Evolutionary conservation across 176 grass and related monocot species (phyloP).

Genomic region (Oryza nivara): DNA sequence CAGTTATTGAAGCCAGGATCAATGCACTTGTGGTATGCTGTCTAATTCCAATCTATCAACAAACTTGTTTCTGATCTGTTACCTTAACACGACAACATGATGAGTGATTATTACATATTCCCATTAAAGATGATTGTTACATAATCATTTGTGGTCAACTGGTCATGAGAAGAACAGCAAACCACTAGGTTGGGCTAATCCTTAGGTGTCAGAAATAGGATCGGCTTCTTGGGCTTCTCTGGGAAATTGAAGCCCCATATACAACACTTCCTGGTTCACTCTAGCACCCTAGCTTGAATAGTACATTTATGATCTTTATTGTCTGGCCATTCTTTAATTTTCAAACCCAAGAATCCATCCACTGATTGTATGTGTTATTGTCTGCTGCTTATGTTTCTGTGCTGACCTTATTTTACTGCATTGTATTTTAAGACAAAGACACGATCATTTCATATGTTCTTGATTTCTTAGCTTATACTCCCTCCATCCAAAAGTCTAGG

Average conservation of each 20-base stretch:
- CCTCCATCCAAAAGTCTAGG: too few species aligned
- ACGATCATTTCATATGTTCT: background rate
- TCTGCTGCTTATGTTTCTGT: background rate
- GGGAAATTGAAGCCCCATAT: too few species aligned
- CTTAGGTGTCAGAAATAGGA: background rate
- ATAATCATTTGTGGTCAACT: slow-evolving; percentile 21
- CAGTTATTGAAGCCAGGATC: slow-evolving; percentile 98
- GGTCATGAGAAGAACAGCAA: background rate
- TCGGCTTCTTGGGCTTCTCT: too few species aligned
- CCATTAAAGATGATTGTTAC: background rate
- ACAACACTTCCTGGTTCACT: too few species aligned
- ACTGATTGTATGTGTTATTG: background rate
- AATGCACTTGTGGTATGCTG: slow-evolving; percentile 91
- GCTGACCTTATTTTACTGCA: background rate
- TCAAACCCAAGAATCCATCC: slow-evolving; percentile 3
- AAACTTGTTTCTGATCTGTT: slow-evolving; percentile 19
- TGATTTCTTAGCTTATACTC: background rate
- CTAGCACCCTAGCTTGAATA: background rate
- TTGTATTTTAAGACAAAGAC: slow-evolving; percentile 20
- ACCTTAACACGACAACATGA: background rate
- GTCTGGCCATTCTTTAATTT: background rate
- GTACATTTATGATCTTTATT: background rate
- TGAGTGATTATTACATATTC: slow-evolving; percentile 1
- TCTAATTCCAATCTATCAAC: slow-evolving; percentile 37
- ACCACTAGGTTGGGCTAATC: background rate